phyloP scores from a whole-genome alignment of 257 asterid genomes.

The Nicotiana paniculata region DNA sequence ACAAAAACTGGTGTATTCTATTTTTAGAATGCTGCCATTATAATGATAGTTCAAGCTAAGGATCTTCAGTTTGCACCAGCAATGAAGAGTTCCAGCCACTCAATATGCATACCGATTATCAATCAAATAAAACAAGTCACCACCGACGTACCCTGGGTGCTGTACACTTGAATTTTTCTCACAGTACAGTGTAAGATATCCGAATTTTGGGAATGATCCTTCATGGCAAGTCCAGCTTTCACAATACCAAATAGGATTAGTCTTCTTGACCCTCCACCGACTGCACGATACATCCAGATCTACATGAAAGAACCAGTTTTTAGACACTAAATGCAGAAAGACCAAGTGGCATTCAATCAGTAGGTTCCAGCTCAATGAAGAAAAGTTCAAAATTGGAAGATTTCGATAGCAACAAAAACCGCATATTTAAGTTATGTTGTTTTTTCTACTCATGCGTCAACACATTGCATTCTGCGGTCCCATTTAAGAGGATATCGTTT shows the following conservation, averaged over 20 bases:
- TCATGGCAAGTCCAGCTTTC: background rate
- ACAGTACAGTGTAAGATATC: background rate
- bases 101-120: background rate
- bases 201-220: background rate
- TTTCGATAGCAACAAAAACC: slow-evolving; percentile 18
- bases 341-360: background rate
- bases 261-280: background rate
- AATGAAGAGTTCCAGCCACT: background rate
- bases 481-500: background rate
- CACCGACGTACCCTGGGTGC: background rate
- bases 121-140: background rate
- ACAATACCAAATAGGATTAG: background rate
- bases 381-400: slow-evolving; percentile 18
- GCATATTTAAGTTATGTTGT: slow-evolving; percentile 4
- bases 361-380: background rate
- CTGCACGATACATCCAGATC: background rate
- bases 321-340: background rate
- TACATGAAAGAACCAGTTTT: slow-evolving; percentile 1
- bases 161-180: background rate
- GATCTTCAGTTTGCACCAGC: background rate
- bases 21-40: background rate
- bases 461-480: slow-evolving; percentile 11
- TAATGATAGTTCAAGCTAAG: background rate
- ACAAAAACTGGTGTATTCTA: background rate
- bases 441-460: background rate